Evolutionary conservation across 345 rosid species (phyloP).

Genomic region (Aegle marmelos): DNA sequence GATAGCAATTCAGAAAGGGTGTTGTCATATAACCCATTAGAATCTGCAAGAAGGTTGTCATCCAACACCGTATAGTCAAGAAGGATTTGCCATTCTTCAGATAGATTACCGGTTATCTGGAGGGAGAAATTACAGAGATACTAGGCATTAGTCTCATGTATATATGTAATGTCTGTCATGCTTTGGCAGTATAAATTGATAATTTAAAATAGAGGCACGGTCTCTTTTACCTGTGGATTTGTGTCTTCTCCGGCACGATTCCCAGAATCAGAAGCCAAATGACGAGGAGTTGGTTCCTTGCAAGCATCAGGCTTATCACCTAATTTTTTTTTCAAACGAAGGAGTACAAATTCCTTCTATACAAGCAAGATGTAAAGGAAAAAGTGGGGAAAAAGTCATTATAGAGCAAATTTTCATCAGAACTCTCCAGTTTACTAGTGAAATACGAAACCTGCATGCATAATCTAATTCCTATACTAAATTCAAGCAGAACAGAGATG

Average conservation of each 20-base stretch:
- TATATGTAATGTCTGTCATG: not conserved
- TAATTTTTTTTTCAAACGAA: constrained; percentile 13
- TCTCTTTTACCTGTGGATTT: constrained; percentile 12
- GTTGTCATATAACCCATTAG: too few relatives aligned
- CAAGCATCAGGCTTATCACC: not conserved
- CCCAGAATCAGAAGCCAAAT: not conserved
- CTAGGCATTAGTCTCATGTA: not conserved
- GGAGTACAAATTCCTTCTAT: constrained; percentile 18
- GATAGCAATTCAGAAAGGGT: too few relatives aligned
- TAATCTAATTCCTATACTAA: not conserved
- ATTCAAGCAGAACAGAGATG: not conserved
- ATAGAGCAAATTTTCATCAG: too few relatives aligned
- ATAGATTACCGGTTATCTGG: not conserved
- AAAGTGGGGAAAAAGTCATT: not conserved
- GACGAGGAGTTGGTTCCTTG: not conserved
- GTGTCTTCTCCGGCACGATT: not conserved
- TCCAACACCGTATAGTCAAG: not conserved
- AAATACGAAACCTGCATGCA: not conserved
- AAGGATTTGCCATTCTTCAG: too few relatives aligned
- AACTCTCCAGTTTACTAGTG: too few relatives aligned
- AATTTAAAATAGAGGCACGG: not conserved
- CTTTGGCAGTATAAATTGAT: not conserved
- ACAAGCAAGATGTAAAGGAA: not conserved
- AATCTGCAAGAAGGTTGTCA: not conserved
- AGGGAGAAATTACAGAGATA: not conserved